These are phyloP conservation scores for Alternaria panax DNA, from an alignment of 2,329 filamentous ascomycete genomes.

Conservation along the genomic window DNA sequence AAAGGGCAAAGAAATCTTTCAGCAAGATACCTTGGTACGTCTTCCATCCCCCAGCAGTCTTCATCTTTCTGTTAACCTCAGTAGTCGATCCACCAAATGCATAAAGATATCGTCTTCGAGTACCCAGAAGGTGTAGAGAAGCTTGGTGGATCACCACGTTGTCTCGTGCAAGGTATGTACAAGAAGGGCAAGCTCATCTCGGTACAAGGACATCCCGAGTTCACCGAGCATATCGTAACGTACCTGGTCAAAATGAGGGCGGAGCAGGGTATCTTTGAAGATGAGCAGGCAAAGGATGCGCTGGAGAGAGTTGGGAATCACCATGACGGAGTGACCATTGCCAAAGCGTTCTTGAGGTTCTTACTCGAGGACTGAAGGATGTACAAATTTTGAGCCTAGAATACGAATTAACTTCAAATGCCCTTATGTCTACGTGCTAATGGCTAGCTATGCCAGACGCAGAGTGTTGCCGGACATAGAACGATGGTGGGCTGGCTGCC, in stretches of 20 bases:
- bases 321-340: conserved; percentile 83
- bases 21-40: conserved; percentile 66
- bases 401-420: not conserved
- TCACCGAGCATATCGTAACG: conserved; percentile 72
- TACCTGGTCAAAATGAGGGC: conserved; percentile 73
- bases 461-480: not conserved
- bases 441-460: not conserved
- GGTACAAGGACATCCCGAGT: conserved; percentile 88
- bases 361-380: conserved; percentile 62
- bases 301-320: conserved; percentile 69
- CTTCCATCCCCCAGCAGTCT: not conserved
- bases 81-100: conserved; percentile 82
- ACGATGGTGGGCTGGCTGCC: not conserved
- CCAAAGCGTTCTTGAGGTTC: conserved; percentile 78
- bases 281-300: conserved; percentile 73
- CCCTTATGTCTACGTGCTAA: not conserved
- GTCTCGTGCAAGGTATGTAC: conserved; percentile 83
- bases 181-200: conserved; percentile 70
- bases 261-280: conserved; percentile 71
- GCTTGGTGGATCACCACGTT: conserved; percentile 71
- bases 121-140: conserved; percentile 68
- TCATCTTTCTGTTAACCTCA: not conserved
- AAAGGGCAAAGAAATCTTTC: conserved; percentile 76
- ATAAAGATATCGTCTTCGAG: conserved; percentile 75
- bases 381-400: not conserved